phyloP scores from a whole-genome alignment of 2,329 filamentous ascomycete species.

The Teratosphaeria zuluensis region DNA sequence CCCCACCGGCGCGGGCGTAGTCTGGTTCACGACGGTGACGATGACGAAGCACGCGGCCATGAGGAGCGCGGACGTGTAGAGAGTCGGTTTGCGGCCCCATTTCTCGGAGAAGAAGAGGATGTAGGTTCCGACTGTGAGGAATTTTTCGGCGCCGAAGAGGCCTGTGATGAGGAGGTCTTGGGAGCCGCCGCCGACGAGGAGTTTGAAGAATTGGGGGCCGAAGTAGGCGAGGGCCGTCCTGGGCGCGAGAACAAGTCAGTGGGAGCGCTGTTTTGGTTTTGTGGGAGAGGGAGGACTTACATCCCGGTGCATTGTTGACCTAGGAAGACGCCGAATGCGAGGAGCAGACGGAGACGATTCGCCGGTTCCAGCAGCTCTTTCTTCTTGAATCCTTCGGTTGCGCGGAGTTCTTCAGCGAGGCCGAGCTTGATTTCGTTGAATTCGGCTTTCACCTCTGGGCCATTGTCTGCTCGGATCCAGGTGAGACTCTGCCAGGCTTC shows the following conservation, averaged over 20 bases:
- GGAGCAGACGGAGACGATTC: constrained; percentile 25
- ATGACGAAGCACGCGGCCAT: constrained; percentile 29
- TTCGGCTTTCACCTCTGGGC: background rate
- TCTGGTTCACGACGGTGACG: constrained; percentile 25
- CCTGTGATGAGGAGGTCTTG: constrained; percentile 1
- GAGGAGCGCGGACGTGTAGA: constrained; percentile 16
- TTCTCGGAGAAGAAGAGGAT: constrained; percentile 1
- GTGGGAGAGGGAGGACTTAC: background rate
- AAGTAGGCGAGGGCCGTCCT: background rate
- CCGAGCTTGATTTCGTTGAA: constrained; percentile 18
- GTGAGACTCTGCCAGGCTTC: constrained; percentile 40
- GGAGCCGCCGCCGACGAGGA: constrained; percentile 1
- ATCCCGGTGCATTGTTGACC: background rate
- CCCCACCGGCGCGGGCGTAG: constrained; percentile 15
- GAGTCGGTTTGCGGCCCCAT: constrained; percentile 13
- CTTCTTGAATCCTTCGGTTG: constrained; percentile 25
- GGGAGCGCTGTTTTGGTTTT: too few relatives aligned
- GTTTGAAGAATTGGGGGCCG: constrained; percentile 1
- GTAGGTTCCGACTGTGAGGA: background rate
- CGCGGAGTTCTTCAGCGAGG: constrained; percentile 37
- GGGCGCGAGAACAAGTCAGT: too few relatives aligned
- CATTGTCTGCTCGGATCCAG: constrained; percentile 42
- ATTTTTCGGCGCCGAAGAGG: constrained; percentile 1
- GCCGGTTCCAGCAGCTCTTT: constrained; percentile 35
- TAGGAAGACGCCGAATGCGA: background rate